Base-by-base conservation (phyloP, 306 rosid species). In the Lithocarpus polystachyus region DNA sequence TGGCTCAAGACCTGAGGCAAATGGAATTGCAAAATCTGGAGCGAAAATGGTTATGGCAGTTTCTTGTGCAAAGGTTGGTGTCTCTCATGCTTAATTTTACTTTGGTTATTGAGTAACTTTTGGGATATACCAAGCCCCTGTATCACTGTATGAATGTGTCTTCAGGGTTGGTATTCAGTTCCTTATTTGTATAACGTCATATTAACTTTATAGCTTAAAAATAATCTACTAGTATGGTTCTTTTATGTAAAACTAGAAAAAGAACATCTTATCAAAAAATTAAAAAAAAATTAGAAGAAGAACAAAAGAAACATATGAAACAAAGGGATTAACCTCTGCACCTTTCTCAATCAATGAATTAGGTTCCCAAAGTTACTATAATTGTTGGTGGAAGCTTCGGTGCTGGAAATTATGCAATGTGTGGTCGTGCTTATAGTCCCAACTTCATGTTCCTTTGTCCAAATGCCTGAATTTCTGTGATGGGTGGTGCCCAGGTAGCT, bases 41-140 rank as follows among this genome's bases (percentile, higher is more conserved):
- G 97, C 98, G 18, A 95, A 95, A 85, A 89, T 95, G 97, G 98
- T 92, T 77, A 92, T 92, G 99, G 98, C 99, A 75, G 99, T 92
- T 78, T 91, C 99, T 77, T 95, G 99, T 77, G 97, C 99, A 56
- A 91, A 95, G 98, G 99, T 95, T 70, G 31, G 88, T 82, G 52
- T 74, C 43, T 28, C 76, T 20, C 48, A 24, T 12, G 52, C 51
- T 15, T 23, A 4, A 31, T 18, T 2, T 67, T 35, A 19, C 4
- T 33, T 35, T 33, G n/a, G 3, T 67, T 17, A 45, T 35, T 67
- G 8, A 18, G 51, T 67, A 19, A 31, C 12, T 31, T 31, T 28
- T 28, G 68, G 15, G 68, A 26, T 62, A 15, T 62, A 13, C 17
- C 15, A 28, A 57, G 13, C 22, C 28, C 29, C 26, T 10, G 28